These are phyloP conservation scores for Coffea eugenioides DNA, from an alignment of 257 asterid genomes.

Conservation along the genomic window DNA sequence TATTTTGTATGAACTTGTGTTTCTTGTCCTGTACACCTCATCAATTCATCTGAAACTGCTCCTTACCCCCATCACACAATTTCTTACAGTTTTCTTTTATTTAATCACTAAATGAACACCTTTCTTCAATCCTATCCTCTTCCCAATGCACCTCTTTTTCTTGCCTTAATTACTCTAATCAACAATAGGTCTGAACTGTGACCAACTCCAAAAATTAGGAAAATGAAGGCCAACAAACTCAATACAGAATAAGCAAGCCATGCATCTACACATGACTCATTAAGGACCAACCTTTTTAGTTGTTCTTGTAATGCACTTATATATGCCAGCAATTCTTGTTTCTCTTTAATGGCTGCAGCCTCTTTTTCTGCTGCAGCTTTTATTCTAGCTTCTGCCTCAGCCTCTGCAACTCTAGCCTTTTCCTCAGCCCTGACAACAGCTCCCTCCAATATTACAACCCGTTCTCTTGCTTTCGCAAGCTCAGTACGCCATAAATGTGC, in stretches of 20 bases:
- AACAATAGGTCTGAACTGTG: background rate
- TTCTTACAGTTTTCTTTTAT: no score
- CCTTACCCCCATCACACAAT: background rate
- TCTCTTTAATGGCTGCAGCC: conserved; percentile 68
- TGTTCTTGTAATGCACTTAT: conserved; percentile 72
- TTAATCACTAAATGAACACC: background rate
- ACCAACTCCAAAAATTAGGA: background rate
- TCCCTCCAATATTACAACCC: conserved; percentile 87
- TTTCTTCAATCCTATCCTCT: background rate
- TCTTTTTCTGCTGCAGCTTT: conserved; percentile 70
- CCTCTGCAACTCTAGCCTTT: conserved; percentile 78
- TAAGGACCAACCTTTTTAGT: conserved; percentile 54
- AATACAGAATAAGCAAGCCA: background rate
- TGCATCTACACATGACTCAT: background rate
- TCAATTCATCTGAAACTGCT: background rate
- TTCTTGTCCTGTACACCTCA: background rate
- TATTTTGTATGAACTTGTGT: background rate
- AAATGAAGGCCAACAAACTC: background rate
- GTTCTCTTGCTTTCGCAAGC: conserved; percentile 94
- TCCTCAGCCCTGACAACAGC: conserved; percentile 95
- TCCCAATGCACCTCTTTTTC: background rate
- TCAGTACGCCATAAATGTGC: conserved; percentile 99
- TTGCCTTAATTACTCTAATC: no score
- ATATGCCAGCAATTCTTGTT: conserved; percentile 72
- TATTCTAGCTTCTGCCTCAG: conserved; percentile 76